Evolutionary conservation across 306 rosid species (phyloP), one percentile per base, ranked within the genome.

Genomic region (Prunus armeniaca): DNA sequence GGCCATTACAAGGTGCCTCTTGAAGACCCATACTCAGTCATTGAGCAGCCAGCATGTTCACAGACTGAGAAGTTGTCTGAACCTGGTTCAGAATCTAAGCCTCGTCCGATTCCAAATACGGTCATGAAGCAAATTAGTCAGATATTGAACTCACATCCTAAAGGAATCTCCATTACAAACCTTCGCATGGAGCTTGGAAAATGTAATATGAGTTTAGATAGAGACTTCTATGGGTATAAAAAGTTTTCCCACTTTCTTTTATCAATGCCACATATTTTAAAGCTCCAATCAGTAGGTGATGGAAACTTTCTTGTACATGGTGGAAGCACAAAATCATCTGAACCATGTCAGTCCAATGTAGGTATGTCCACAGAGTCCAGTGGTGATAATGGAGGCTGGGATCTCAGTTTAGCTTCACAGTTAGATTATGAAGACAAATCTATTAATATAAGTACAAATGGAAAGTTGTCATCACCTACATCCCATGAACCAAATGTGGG

Each of bases 1-100:
- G 95, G 96, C 56, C 86, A 86, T 76, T 83, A 69, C 20, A 89
- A 79, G 82, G 88, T 47, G 56, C 86, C 89, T 72, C 92, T 91
- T 79, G 83, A 86, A 65, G 85, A 87, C 65, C 93, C 96, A 13
- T 84, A 82, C 80, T 65, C 83, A 8, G 57, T 77, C 43, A 49
- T 27, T 32, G 88, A 79, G 68, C 82, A 82, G 76, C 65, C 50
- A 34, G 54, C 86, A 19, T 70, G 56, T 82, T 71, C 64, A 27
- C 83, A 52, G 65, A 75, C 56, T 25, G 77, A 76, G 50, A 85
- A 85, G 76, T 78, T 61, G 50, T 45, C 78, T 25, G 82, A 84
- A 51, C 76, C 85, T 43, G 68, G 73, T 67, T 38, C 74, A 55
- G 89, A 85, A 41, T 38, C 67, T 25, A 81, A 84, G 77, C 60